Percentiles rank a stretch among this genome's conserved stretches.
phyloP scores from a whole-genome alignment of 2,329 filamentous ascomycete genomes.

The Aspergillus tamarii region DNA sequence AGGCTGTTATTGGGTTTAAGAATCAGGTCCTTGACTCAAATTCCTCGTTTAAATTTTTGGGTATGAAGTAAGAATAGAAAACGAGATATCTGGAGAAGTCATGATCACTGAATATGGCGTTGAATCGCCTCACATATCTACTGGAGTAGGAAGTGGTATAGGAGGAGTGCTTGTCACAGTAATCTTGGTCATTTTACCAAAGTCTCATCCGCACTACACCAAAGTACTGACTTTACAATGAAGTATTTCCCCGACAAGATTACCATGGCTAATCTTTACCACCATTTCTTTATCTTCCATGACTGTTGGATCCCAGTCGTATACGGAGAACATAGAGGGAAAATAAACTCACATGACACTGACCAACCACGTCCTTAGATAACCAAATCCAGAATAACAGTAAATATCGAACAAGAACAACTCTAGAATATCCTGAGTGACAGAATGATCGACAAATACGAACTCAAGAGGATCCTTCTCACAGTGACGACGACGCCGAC shows the following conservation, averaged over 20 bases:
- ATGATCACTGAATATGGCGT: background rate
- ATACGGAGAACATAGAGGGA: background rate
- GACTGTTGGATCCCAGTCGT: background rate
- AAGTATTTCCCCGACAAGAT: accelerated
- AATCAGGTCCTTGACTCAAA: background rate
- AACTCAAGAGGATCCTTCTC: background rate
- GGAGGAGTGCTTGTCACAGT: background rate
- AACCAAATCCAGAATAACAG: background rate
- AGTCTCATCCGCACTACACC: background rate
- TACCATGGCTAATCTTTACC: accelerated
- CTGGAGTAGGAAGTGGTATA: background rate
- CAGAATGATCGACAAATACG: background rate
- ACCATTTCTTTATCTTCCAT: background rate
- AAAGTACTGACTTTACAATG: background rate
- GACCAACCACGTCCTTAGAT: background rate
- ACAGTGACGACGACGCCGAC: background rate
- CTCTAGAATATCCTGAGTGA: background rate
- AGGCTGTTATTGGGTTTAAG: background rate
- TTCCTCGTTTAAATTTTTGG: background rate
- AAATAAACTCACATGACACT: background rate
- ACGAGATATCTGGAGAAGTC: accelerated
- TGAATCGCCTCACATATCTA: background rate
- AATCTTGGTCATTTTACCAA: background rate
- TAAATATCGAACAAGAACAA: background rate
- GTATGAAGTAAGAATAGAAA: background rate